Evolutionary conservation across 768 basidiomycete species (phyloP).

Genomic region (Trametes villosa): DNA sequence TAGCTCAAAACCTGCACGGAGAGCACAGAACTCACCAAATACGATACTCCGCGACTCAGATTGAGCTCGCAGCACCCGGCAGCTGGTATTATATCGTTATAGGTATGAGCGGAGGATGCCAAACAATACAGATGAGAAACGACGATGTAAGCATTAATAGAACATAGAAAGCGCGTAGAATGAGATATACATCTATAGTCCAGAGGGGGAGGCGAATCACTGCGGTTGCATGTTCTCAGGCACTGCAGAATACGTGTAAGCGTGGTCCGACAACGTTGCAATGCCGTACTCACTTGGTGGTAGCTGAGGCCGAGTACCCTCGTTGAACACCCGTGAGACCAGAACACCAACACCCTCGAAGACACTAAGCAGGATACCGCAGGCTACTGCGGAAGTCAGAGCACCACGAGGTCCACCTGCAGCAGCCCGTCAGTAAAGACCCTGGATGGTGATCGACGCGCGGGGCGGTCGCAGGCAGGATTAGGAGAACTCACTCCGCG

Average conservation of each 20-base stretch:
- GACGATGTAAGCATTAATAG: constrained; percentile 20
- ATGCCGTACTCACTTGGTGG: constrained; percentile 64
- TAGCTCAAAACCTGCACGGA: too few species aligned
- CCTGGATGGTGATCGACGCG: constrained; percentile 5
- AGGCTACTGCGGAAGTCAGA: constrained; percentile 90
- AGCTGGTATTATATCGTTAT: constrained; percentile 2
- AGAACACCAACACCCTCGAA: constrained; percentile 96
- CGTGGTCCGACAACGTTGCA: neutral
- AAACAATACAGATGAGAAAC: constrained; percentile 11
- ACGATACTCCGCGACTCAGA: too few species aligned
- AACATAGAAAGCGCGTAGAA: constrained; percentile 31
- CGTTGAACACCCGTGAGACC: constrained; percentile 85
- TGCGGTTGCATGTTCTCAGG: constrained; percentile 61
- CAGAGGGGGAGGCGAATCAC: constrained; percentile 35
- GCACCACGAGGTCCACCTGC: constrained; percentile 92
- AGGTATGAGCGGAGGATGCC: constrained; percentile 17
- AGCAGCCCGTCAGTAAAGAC: neutral
- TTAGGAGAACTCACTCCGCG: constrained; percentile 74
- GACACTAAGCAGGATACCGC: constrained; percentile 93
- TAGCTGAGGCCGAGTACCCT: constrained; percentile 78
- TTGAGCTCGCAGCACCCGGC: neutral
- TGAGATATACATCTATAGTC: constrained; percentile 52
- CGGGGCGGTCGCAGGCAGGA: neutral
- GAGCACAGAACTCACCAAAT: too few species aligned
- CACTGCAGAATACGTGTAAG: constrained; percentile 41